Base-by-base conservation (phyloP, 2,329 filamentous ascomycete genomes). In the Hypocrella siamensis region DNA sequence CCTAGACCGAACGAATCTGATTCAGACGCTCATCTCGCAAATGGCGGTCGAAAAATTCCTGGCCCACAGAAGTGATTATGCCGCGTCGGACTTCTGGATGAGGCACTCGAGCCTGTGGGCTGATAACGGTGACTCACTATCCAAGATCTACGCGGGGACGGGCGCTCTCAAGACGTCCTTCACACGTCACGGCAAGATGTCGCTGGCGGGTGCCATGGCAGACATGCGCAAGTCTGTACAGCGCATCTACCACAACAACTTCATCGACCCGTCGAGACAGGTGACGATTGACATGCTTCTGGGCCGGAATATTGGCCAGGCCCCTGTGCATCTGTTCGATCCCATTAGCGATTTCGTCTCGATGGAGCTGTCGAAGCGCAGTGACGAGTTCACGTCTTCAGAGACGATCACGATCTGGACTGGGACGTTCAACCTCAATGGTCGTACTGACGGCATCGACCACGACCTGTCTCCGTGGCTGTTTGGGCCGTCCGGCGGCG, bases 221-320 rank as follows among this genome's bases (percentile, higher is more conserved):
- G 90, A 98, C 58, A 80, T 85, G 28, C 74, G 88, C 33, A 98
- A 98, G 56, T 93, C 84, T 41, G 86, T 88, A 1, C 90, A 90
- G 32, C 70, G 90, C 37, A 71, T 94, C 39, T 96, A 94, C 49
- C 88, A 94, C 58, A 98, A 98, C 58, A 96, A 94, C 49, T 96
- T 98, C 51, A 73, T 85, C 7, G 90, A 98, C 52, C 93, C 93
- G 41, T 81, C 78, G 16, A 70, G 85, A 29, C 90, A 98, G 50
- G 86, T 84, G 43, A 94, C 84, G 1, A 96, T 98, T 42, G 90
- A 98, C 53, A 77, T 93, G 58, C 67, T 98, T 5, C 65, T 98
- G 5, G 88, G 88, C 3, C 71, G 85, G 33, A 58, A 93, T 26
- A 78, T 93, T 36, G 81, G 83, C 17, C 88, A 96, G 52, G 60